Conservation (phyloP, 2,329 filamentous ascomycete species). For the Sporothrix curviconia region DNA sequence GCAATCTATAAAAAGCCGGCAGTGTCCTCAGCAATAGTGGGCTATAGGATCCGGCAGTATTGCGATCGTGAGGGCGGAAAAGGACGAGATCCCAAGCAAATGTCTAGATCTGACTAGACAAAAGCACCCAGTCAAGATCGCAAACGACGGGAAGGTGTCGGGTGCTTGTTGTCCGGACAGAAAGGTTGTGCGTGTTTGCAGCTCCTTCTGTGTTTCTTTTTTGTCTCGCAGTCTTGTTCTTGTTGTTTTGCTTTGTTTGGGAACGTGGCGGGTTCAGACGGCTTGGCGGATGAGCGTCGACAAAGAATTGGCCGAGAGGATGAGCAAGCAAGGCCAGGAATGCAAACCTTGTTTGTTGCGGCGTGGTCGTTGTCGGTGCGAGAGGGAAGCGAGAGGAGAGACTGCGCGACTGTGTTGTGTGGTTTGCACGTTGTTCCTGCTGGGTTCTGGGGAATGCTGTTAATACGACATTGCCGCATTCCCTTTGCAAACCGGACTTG, state of each 20-base stretch:
- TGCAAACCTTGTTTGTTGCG: background rate
- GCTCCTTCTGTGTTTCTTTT: no score
- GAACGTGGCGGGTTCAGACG: background rate
- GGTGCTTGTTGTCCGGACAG: background rate
- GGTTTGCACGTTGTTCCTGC: background rate
- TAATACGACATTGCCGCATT: constrained; percentile 13
- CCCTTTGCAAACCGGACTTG: background rate
- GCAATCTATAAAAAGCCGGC: constrained; percentile 1
- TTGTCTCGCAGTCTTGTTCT: background rate
- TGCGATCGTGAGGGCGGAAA: background rate
- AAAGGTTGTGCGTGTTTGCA: no score
- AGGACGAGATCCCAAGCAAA: no score
- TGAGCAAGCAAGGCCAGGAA: background rate
- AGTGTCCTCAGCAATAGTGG: background rate
- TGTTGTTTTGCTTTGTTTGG: no score
- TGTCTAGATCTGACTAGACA: no score
- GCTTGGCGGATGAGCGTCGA: constrained; percentile 1
- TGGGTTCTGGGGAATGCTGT: constrained; percentile 3
- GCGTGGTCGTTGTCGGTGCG: constrained; percentile 1
- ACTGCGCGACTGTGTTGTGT: background rate
- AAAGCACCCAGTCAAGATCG: no score
- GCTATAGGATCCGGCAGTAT: background rate
- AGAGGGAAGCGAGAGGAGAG: background rate
- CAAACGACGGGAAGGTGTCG: background rate
- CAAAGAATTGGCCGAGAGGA: background rate